phyloP scores from a whole-genome alignment of 2,329 filamentous ascomycete genomes.

The Xylaria hypoxylon region DNA sequence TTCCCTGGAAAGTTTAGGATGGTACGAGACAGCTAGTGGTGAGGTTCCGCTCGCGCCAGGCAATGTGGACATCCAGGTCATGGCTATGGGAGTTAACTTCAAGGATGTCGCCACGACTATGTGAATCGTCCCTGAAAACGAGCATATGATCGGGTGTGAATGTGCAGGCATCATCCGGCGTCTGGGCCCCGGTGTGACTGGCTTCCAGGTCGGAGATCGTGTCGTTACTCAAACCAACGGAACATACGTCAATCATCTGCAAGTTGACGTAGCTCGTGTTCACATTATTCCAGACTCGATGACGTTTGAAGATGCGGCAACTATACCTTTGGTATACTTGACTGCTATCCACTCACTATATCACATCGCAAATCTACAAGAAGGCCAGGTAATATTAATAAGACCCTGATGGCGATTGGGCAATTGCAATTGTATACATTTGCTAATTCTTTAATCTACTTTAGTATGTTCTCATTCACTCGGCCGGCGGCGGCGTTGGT shows the following conservation, averaged over 20 bases:
- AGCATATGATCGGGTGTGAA: constrained; percentile 44
- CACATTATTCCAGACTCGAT: constrained; percentile 50
- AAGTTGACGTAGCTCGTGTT: not conserved
- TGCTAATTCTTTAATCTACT: no score
- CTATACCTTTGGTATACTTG: constrained; percentile 50
- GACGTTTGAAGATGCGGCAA: constrained; percentile 51
- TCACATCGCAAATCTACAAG: constrained; percentile 44
- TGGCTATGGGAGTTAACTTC: constrained; percentile 54
- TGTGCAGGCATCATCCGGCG: constrained; percentile 27
- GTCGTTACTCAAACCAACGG: not conserved
- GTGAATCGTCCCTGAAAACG: constrained; percentile 43
- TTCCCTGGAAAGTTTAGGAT: no score
- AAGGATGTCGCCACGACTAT: constrained; percentile 52
- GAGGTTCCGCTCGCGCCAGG: constrained; percentile 33
- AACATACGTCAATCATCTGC: constrained; percentile 41
- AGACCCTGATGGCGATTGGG: no score
- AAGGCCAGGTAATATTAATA: constrained; percentile 45
- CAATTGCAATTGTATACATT: no score
- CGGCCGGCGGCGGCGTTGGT: constrained; percentile 37
- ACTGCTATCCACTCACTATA: constrained; percentile 49
- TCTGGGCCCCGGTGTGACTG: not conserved
- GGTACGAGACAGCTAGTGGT: constrained; percentile 28
- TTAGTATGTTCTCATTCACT: constrained; percentile 40
- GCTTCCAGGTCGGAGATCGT: constrained; percentile 15
- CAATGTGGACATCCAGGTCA: constrained; percentile 51